Base-by-base conservation (phyloP, 495 filamentous ascomycete genomes). In the Filosporella fistucella region DNA sequence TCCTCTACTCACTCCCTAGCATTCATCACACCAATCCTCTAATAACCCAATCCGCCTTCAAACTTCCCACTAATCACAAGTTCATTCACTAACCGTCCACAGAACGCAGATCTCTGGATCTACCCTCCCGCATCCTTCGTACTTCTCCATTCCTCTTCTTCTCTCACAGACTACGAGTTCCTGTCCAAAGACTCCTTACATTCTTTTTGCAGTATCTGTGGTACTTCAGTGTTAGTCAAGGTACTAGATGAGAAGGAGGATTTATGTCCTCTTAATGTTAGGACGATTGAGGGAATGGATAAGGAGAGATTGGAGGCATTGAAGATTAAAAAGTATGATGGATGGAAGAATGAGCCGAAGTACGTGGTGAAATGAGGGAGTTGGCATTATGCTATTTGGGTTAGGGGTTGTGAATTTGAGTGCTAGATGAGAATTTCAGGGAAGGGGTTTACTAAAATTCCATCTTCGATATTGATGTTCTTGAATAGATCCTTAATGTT, bases 71-170 rank as follows among this genome's bases (percentile, higher is more conserved):
- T n/a, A n/a, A 30, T 30, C 8, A 30, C 28, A 30, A 30, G n/a
- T n/a, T 30, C 20, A 20, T 21, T 22, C 29, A 30, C 26, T 28
- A 24, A 24, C 3, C 23, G 22, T 5, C 21, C 6, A 2, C 39
- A 57, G 49, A 53, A 57, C 21, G 49, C 45, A 16, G 54, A 53
- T 38, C 35, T 52, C 34, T 56, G 9, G 13, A 52, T 56, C 30
- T 56, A 56, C 22, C 54, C 54, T 7, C 4, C 25, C 1, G 32
- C 22, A 18, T 23, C 44, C 14, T 10, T n/a, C 9, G 49, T 53
- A 12, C 5, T 18, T 13, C 14, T 57, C 1, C 17, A 18, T 3
- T 49, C 49, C 4, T 21, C 2, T 11, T 32, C 54, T 5, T 43
- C 42, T 24, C 45, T 54, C 5, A 50, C 42, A 2, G 46, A 37